phyloP scores from a whole-genome alignment of 2,329 filamentous ascomycete genomes.

The Cladophialophora yegresii region DNA sequence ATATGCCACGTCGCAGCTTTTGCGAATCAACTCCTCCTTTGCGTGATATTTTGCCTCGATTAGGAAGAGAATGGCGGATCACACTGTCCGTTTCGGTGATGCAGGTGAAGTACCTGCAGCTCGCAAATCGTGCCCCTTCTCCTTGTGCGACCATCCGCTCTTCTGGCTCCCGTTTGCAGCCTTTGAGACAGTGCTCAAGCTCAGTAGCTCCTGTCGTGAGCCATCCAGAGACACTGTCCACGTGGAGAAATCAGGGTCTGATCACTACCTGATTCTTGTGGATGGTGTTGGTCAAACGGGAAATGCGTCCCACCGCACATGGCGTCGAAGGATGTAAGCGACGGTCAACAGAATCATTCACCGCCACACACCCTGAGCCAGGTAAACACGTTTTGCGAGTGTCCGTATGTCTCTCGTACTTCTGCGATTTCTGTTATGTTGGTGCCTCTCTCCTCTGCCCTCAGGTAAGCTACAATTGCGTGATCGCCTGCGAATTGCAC shows the following conservation, averaged over 20 bases:
- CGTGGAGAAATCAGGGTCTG: constrained; percentile 1
- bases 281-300: not conserved
- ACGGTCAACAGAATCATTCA: constrained; percentile 1
- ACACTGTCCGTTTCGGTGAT: not conserved
- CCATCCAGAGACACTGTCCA: not conserved
- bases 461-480: constrained; percentile 28
- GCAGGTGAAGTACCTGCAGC: constrained; percentile 3
- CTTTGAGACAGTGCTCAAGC: not conserved
- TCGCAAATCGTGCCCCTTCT: not conserved
- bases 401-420: not conserved
- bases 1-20: not conserved
- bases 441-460: constrained; percentile 15
- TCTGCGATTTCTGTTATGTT: constrained; percentile 9
- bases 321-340: not conserved
- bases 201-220: not conserved
- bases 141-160: not conserved
- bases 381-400: not conserved
- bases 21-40: not conserved
- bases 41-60: constrained; percentile 32
- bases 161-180: not conserved
- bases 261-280: not conserved
- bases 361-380: constrained; percentile 2
- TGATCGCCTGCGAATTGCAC: constrained; percentile 25
- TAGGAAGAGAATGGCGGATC: constrained; percentile 20
- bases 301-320: constrained; percentile 4